Base-by-base conservation (phyloP, 2,329 filamentous ascomycete genomes). In the Exophiala sideris region DNA sequence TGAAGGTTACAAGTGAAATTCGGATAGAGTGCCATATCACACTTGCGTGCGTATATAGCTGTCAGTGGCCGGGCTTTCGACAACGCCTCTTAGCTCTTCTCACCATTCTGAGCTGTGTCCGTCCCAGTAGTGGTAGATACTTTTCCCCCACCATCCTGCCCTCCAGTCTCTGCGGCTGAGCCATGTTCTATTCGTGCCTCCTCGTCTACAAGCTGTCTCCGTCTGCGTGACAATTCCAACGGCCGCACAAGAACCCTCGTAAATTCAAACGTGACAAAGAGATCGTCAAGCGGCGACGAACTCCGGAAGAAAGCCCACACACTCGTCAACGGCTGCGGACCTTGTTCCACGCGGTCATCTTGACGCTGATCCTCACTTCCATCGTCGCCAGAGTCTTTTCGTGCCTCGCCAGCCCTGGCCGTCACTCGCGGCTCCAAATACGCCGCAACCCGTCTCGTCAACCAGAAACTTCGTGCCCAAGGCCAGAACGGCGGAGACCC, bases 391-490 rank as follows among this genome's bases (percentile, higher is more conserved):
- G 8, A 3, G 5, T 20, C 12, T 3, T 21, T 20, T 3, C 32
- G 18, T 2, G 10, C 11, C 12, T 44, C 18, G 18, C 11, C 38
- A n/a, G n/a, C 16, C 10, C 12, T 12, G 1, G 45, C 10, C 8
- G 35, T 36, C 34, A 36, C n/a, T 16, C 20, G 14, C 12, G 50
- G 42, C 12, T 45, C 32, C 12, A 48, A 2, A 24, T 48, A 48
- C 10, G n/a, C n/a, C 12, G 48, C 45, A 6, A 48, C 16, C 12
- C 4, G 2, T 7, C 38, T 29, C 2, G 50, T 53, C 45, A 53
- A 34, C 32, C 6, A 35, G 72, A 67, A 66, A 51, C 11, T 74
- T 70, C 71, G 34, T 78, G 75, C 65, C 78, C 71, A 32, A 71
- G 14, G 57, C 54, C 50, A 63, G 45, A 59, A 63, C 63, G 39